Base-by-base conservation (phyloP, 768 basidiomycete genomes). In the Leccinum broughii region DNA sequence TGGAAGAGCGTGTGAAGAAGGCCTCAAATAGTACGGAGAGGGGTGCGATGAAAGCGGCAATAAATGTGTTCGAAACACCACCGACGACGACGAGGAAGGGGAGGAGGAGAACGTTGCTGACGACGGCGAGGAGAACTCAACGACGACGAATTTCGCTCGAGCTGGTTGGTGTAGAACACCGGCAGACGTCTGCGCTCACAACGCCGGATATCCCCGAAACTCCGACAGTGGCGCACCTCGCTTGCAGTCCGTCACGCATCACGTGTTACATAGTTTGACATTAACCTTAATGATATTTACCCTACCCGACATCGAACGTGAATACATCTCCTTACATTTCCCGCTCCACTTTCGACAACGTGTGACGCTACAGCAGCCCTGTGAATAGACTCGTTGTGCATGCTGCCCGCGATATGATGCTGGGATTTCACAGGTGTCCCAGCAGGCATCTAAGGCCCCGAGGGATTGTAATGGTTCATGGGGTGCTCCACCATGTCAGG, bases 181-280 rank as follows among this genome's bases (percentile, higher is more conserved):
- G 59, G 54, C 61, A 39, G 41, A 34, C 48, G 57, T 55, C 57
- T 53, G 57, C 51, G 49, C 55, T 61, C 64, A 59, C 65, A 65
- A 58, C 48, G 14, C 60, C 72, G 72, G 70, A 28, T 34, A 39
- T 56, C 58, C 63, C 72, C 70, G 70, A 65, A 72, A 72, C 72
- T 74, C 72, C 72, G 72, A 68, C 55, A 2, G 66, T 68, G 69
- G 67, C 69, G 55, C 54, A 39, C 11, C 22, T 35, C 41, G 20
- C 20, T 30, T 15, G 28, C 46, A 4, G 13, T 49, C 22, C 22
- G 8, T 51, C 22, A 30, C 26, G 50, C 22, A 4, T 51, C 22
- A 30, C 26, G 50, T 26, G 14, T 28, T 17, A 52, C 15, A n/a
- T 4, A 4, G 35, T 30, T 30, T 35, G 58, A 35, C 41, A 46